These are phyloP conservation scores for Leucosporidium scottii DNA, from an alignment of 768 basidiomycete genomes.

Conservation along the genomic window DNA sequence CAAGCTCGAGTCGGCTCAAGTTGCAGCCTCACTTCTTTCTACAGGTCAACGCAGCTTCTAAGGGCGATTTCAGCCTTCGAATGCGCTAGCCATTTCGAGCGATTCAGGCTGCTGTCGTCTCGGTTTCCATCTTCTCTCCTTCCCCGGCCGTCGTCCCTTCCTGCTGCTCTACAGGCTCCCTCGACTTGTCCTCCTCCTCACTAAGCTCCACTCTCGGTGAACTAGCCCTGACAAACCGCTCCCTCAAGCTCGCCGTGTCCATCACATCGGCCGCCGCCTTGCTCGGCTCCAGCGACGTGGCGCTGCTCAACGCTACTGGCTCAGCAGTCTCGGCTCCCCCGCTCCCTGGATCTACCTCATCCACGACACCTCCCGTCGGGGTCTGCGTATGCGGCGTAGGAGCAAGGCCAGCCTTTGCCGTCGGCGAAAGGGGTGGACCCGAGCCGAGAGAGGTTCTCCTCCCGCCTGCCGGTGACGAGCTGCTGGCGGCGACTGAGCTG, in stretches of 20 bases:
- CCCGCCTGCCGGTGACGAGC: constrained; percentile 4
- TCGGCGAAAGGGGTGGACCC: background rate
- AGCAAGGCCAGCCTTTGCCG: background rate
- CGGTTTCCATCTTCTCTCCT: too few relatives aligned
- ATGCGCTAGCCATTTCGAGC: too few relatives aligned
- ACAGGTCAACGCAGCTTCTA: too few relatives aligned
- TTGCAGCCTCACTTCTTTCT: too few relatives aligned
- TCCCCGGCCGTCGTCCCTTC: too few relatives aligned
- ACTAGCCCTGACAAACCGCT: constrained; percentile 29
- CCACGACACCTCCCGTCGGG: constrained; percentile 35
- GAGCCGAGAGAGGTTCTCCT: background rate
- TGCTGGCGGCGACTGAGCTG: background rate
- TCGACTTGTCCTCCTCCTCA: background rate
- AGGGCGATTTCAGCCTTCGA: too few relatives aligned
- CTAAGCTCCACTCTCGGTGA: constrained; percentile 11
- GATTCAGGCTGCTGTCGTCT: too few relatives aligned
- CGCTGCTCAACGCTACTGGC: constrained; percentile 17
- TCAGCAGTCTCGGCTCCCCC: constrained; percentile 16
- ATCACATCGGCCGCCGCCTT: constrained; percentile 48
- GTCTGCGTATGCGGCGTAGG: constrained; percentile 20
- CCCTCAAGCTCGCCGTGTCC: constrained; percentile 13
- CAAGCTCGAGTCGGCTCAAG: too few relatives aligned
- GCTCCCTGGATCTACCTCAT: constrained; percentile 32
- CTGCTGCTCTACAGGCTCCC: too few relatives aligned
- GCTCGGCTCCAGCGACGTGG: constrained; percentile 53